Conservation (phyloP, 176 grass and related monocot species). For the Eleusine coracana region DNA sequence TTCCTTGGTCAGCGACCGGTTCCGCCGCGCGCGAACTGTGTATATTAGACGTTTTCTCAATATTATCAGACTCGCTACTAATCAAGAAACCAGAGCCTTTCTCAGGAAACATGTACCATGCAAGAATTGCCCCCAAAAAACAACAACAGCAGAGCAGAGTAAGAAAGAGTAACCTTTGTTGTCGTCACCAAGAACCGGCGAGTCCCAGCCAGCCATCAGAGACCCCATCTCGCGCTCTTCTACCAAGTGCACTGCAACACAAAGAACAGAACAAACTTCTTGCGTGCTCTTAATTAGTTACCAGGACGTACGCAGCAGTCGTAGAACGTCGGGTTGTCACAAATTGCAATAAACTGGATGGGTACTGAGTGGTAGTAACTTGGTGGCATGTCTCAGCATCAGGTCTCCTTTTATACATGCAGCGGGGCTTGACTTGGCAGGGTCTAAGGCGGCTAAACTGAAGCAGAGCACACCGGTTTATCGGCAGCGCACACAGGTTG, state of each 20-base stretch:
- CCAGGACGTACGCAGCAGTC: not conserved
- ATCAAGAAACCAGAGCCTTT: not conserved
- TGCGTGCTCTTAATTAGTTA: not conserved
- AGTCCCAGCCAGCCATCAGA: slow-evolving; percentile 91
- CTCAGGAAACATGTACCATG: no score
- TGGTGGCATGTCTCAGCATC: not conserved
- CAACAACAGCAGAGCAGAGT: not conserved
- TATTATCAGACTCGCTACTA: not conserved
- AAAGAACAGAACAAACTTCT: not conserved
- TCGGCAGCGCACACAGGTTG: slow-evolving; percentile 40
- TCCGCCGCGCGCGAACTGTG: slow-evolving; percentile 59
- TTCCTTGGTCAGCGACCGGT: slow-evolving; percentile 75
- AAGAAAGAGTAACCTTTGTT: slow-evolving; percentile 39
- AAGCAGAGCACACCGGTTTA: not conserved
- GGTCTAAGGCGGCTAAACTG: not conserved
- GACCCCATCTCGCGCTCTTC: slow-evolving; percentile 65
- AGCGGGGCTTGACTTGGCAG: slow-evolving; percentile 7
- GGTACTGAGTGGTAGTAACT: not conserved
- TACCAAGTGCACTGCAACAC: no score
- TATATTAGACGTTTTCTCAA: not conserved
- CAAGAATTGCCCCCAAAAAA: no score
- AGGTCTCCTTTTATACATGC: slow-evolving; percentile 15
- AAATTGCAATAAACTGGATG: not conserved
- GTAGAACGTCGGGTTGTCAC: not conserved
- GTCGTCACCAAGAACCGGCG: slow-evolving; percentile 44